phyloP scores from a whole-genome alignment of 306 rosid genomes.

The Lagenaria siceraria region DNA sequence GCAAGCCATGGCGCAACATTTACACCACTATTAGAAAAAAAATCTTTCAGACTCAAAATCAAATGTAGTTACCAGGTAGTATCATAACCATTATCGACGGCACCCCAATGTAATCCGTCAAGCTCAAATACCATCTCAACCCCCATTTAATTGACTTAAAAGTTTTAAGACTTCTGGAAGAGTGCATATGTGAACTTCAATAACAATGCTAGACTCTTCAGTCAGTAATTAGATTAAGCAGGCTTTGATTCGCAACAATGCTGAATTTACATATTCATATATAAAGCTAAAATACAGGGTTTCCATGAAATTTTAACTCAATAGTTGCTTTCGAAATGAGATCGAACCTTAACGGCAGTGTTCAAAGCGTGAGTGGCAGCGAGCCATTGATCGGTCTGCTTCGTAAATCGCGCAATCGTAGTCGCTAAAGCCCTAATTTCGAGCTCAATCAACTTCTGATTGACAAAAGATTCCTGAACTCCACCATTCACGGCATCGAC shows the following conservation, averaged over 20 bases:
- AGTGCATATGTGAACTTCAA: neutral
- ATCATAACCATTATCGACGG: neutral
- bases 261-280: too few species aligned
- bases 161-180: neutral
- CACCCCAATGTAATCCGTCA: neutral
- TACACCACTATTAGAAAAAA: neutral
- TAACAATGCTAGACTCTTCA: neutral
- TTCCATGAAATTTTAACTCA: neutral
- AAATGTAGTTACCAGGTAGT: neutral
- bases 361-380: conserved; percentile 58
- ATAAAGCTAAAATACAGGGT: neutral
- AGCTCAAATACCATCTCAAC: neutral
- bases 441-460: conserved; percentile 66
- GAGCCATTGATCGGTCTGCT: conserved; percentile 91
- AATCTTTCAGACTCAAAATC: neutral
- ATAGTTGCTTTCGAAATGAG: neutral
- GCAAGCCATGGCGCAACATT: neutral
- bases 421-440: conserved; percentile 59
- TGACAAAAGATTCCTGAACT: conserved; percentile 54
- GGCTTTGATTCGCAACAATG: neutral
- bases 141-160: neutral
- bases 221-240: neutral
- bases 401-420: conserved; percentile 50
- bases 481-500: conserved; percentile 77
- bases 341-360: conserved; percentile 61